A percentile compares a stretch with the other conserved stretches of the same genome.
Conservation (phyloP, 257 asterid species). For the Solanum sitiens region DNA sequence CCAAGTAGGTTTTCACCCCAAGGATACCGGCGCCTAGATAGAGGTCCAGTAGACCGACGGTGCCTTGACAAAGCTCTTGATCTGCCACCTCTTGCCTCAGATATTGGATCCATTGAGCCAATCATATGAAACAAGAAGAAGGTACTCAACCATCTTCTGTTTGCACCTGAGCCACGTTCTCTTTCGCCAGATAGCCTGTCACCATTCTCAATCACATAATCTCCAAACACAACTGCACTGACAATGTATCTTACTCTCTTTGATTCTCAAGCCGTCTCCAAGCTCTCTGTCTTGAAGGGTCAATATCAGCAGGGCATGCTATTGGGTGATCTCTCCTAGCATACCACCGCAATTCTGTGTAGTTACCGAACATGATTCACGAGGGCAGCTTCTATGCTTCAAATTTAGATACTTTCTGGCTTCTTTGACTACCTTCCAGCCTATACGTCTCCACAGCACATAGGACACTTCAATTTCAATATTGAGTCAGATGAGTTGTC, state of each 20-base stretch:
- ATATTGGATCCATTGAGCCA: constrained; percentile 50
- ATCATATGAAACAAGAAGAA: constrained; percentile 78
- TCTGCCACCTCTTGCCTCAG: constrained; percentile 49
- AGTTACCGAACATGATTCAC: constrained; percentile 65
- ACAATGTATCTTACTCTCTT: constrained; percentile 66
- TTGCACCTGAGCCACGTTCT: constrained; percentile 29
- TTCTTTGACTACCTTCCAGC: constrained; percentile 73
- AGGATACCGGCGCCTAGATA: constrained; percentile 51
- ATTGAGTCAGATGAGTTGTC: constrained; percentile 24
- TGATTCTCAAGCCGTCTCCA: constrained; percentile 73
- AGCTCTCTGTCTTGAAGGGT: constrained; percentile 65
- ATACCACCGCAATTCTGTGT: constrained; percentile 63
- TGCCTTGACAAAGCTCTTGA: constrained; percentile 58
- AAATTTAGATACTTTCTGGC: constrained; percentile 65
- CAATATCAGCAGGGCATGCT: constrained; percentile 71
- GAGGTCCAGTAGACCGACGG: constrained; percentile 37
- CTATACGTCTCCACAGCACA: constrained; percentile 77
- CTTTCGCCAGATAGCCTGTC: constrained; percentile 33
- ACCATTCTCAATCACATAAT: constrained; percentile 67
- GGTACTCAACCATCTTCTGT: constrained; percentile 58
- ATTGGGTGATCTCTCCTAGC: constrained; percentile 82
- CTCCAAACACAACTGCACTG: constrained; percentile 73
- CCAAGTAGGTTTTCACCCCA: constrained; percentile 80
- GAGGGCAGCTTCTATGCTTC: constrained; percentile 67
- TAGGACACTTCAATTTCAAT: constrained; percentile 56